Conservation (phyloP, 2,329 filamentous ascomycete species). For the Septoria linicola region DNA sequence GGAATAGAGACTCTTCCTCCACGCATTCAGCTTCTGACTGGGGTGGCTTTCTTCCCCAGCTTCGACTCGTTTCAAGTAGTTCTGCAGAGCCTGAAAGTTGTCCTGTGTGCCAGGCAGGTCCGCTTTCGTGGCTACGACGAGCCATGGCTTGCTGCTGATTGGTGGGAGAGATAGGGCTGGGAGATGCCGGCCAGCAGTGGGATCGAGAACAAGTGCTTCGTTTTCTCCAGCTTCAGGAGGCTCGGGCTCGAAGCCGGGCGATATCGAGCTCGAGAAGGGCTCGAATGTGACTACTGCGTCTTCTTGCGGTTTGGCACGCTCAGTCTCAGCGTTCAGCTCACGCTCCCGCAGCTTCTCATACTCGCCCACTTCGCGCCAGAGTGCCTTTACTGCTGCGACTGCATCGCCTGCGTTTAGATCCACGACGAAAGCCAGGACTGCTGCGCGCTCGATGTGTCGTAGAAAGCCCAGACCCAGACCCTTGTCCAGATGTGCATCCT, state of each 20-base stretch:
- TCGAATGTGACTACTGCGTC: constrained; percentile 43
- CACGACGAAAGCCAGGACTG: constrained; percentile 89
- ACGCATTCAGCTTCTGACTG: constrained; percentile 64
- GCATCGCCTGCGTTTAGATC: constrained; percentile 80
- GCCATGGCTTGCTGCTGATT: constrained; percentile 94
- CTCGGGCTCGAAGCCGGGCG: constrained; percentile 29
- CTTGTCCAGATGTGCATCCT: constrained; percentile 87
- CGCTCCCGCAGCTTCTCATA: constrained; percentile 80
- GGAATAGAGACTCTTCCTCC: constrained; percentile 57
- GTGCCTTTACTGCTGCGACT: constrained; percentile 70
- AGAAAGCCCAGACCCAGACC: constrained; percentile 90
- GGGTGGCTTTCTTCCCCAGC: constrained; percentile 67
- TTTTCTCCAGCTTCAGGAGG: constrained; percentile 19
- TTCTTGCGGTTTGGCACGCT: constrained; percentile 51
- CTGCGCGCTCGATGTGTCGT: constrained; percentile 89
- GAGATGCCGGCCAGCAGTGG: constrained; percentile 35
- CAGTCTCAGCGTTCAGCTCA: constrained; percentile 64
- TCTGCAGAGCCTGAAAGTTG: constrained; percentile 69
- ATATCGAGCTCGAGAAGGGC: constrained; percentile 49
- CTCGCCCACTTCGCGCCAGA: constrained; percentile 88
- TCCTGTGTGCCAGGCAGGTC: constrained; percentile 75
- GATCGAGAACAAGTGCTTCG: constrained; percentile 30
- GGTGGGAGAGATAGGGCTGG: constrained; percentile 58
- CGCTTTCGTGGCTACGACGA: constrained; percentile 90
- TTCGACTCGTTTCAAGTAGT: constrained; percentile 68